phyloP scores from a whole-genome alignment of 495 filamentous ascomycete species.

The Tuber indicum region DNA sequence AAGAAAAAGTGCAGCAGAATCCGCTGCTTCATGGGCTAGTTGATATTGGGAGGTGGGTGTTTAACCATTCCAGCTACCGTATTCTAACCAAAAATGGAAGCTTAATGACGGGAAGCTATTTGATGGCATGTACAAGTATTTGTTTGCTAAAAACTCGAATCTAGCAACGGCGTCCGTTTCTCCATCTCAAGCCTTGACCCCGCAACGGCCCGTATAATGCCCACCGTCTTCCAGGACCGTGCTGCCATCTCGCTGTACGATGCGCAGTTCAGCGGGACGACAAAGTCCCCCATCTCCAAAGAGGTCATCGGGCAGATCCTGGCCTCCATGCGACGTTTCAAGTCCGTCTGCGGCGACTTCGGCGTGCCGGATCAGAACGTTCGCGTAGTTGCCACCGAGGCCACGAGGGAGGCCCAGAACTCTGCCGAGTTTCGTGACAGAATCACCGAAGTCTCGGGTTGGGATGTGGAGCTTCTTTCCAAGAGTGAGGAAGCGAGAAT shows the following conservation, averaged over 20 bases:
- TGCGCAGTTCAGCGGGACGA: conserved; percentile 50
- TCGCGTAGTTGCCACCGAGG: conserved; percentile 78
- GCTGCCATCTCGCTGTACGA: conserved; percentile 84
- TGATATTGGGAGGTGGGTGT: conserved; percentile 65
- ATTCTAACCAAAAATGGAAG: neutral
- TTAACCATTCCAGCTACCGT: neutral
- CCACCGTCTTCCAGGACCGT: conserved; percentile 69
- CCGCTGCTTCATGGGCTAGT: conserved; percentile 48
- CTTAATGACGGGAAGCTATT: neutral
- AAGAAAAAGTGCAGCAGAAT: conserved; percentile 8
- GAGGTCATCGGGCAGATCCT: conserved; percentile 59
- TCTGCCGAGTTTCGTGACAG: conserved; percentile 57
- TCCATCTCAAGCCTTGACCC: conserved; percentile 74
- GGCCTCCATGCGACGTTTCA: conserved; percentile 61
- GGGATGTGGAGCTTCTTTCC: conserved; percentile 62
- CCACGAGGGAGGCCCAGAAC: conserved; percentile 75
- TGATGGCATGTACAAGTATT: neutral
- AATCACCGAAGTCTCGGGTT: conserved; percentile 57
- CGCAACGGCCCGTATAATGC: conserved; percentile 62
- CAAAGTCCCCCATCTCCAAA: conserved; percentile 55
- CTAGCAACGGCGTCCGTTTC: conserved; percentile 90
- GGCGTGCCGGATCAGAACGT: conserved; percentile 59
- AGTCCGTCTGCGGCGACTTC: conserved; percentile 59
- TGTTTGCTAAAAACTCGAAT: conserved; percentile 14
- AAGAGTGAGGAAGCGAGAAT: conserved; percentile 77